Conservation (phyloP, 495 filamentous ascomycete species). For the Friedmanniomyces simplex region DNA sequence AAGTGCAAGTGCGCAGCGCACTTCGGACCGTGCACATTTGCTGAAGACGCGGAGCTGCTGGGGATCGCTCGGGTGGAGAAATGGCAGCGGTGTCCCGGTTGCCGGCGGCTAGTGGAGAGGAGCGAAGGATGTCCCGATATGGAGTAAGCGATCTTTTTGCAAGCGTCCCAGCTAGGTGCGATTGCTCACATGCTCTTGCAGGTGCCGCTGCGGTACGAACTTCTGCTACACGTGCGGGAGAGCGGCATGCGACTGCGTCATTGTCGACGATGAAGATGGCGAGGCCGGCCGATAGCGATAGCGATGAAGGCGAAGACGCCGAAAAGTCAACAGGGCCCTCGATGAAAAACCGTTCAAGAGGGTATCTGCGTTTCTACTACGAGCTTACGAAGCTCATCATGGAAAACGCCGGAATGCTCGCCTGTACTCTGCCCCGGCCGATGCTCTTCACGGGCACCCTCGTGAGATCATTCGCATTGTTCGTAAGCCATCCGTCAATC, state of each 20-base stretch:
- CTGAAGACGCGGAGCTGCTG: not conserved
- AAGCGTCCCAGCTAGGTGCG: not conserved
- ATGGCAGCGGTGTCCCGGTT: slow-evolving; percentile 5
- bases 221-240: slow-evolving; percentile 11
- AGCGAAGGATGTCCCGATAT: not conserved
- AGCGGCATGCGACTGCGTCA: not conserved
- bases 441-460: too few relatives aligned
- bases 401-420: too few relatives aligned
- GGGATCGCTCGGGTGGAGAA: not conserved
- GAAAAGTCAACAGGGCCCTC: too few relatives aligned
- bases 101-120: not conserved
- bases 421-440: too few relatives aligned
- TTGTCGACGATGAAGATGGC: not conserved
- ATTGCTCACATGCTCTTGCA: not conserved
- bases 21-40: slow-evolving; percentile 1
- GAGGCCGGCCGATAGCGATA: too few relatives aligned
- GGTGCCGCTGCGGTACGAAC: not conserved
- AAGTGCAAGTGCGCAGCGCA: slow-evolving; percentile 1
- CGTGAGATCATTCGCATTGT: too few relatives aligned
- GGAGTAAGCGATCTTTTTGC: not conserved
- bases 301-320: too few relatives aligned
- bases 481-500: too few relatives aligned
- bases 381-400: too few relatives aligned
- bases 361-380: too few relatives aligned
- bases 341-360: too few relatives aligned